Evolutionary conservation across 352 stramenopile species (phyloP), one percentile per base, ranked within the genome.

Genomic region (Plasmopara muralis): DNA sequence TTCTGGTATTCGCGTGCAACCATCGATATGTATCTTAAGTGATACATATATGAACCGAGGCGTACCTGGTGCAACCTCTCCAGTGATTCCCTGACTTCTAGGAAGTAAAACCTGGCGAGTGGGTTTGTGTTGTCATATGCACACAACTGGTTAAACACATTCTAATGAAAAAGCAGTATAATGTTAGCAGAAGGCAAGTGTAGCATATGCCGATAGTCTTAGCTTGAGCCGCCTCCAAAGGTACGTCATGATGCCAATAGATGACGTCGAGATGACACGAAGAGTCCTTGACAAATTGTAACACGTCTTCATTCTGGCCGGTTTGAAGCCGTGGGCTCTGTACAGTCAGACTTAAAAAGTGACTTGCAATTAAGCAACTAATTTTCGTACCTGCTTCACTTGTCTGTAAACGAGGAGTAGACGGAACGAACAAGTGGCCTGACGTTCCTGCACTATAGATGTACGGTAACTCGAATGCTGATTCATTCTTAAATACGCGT

Each of bases 31-130:
- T 33, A 49, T 47, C 60, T 47, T 56, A 37, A 66, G 39, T 54
- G 47, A 59, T 63, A 55, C 40, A 56, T 55, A 52, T 34, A 60
- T 64, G 47, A 48, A 61, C 37, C 44, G 43, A 55, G 53, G 34
- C 52, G 45, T 60, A 81, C 72, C 72, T 83, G 72, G 49, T 78
- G 73, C 47, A 83, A 74, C 51, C 72, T 60, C 57, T 83, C 72
- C 34, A 64, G 20, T 49, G 72, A 79, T 45, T 45, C 68, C 4
- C 70, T 51, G 30, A 77, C 68, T 49, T 83, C 70, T 47, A 74
- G 51, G 38, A 81, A 75, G 53, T 79, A 83, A 25, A 66, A 69
- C 15, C 75, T 80, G 38, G 50, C 43, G 15, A 74, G 60, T n/a
- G 62, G 68, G 25, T 77, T 73, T 18, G 29, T 55, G 63, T 50